Conservation (phyloP, 805 yeast genomes). For the Candida insectalens region DNA sequence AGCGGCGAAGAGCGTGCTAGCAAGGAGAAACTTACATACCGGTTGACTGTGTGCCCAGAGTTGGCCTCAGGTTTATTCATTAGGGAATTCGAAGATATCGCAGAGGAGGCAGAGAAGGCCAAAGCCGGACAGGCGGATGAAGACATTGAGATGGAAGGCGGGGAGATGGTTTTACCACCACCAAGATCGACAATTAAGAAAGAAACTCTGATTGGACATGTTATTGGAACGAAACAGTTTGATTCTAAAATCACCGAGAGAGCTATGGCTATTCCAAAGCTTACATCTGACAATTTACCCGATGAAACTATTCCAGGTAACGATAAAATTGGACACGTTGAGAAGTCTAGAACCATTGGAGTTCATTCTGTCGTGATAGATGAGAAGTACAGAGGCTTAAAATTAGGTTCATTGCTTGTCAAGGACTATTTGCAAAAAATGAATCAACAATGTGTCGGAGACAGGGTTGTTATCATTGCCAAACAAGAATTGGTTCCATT, state of each 20-base stretch:
- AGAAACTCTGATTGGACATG: constrained; percentile 70
- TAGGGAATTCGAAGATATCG: constrained; percentile 40
- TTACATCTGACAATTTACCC: constrained; percentile 13
- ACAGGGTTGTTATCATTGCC: constrained; percentile 63
- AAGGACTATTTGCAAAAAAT: constrained; percentile 88
- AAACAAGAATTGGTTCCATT: constrained; percentile 62
- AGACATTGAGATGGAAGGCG: constrained; percentile 13
- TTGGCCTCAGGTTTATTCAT: constrained; percentile 81
- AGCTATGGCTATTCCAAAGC: constrained; percentile 51
- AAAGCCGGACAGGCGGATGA: constrained; percentile 14
- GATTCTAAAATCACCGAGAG: constrained; percentile 39
- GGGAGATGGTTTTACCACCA: constrained; percentile 25
- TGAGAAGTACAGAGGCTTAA: constrained; percentile 70
- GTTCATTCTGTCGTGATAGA: constrained; percentile 75
- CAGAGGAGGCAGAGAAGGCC: constrained; percentile 10
- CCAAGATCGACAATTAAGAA: constrained; percentile 38
- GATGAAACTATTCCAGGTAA: constrained; percentile 13
- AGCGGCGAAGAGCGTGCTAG: constrained; percentile 62
- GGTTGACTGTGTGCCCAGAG: constrained; percentile 81
- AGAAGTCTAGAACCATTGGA: constrained; percentile 64
- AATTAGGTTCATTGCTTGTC: constrained; percentile 71
- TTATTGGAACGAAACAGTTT: constrained; percentile 65
- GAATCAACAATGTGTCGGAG: constrained; percentile 80
- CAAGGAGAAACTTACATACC: constrained; percentile 51
- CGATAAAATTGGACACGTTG: constrained; percentile 52